Conservation (phyloP, 805 yeast genomes). For the Saturnispora kantuleensis region DNA sequence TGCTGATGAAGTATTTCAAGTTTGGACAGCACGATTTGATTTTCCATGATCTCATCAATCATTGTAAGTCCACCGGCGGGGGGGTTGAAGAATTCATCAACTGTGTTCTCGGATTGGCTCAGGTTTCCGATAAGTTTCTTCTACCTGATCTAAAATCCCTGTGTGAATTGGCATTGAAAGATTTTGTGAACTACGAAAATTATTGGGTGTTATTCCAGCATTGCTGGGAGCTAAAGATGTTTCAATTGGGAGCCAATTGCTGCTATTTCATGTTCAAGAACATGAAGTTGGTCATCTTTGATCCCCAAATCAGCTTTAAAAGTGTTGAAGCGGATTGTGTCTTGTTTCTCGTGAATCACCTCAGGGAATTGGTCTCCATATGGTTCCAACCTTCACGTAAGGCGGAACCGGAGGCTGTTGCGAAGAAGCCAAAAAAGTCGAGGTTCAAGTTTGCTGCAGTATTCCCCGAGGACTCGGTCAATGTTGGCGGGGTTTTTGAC, state of each 20-base stretch:
- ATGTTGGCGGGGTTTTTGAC: slow-evolving; percentile 18
- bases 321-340: slow-evolving; percentile 7
- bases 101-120: slow-evolving; percentile 46
- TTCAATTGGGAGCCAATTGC: slow-evolving; percentile 48
- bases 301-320: slow-evolving; percentile 22
- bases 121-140: slow-evolving; percentile 53
- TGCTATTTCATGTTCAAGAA: slow-evolving; percentile 61
- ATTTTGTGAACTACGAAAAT: slow-evolving; percentile 48
- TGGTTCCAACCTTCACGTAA: slow-evolving; percentile 5
- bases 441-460: neutral
- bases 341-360: neutral
- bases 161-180: slow-evolving; percentile 51
- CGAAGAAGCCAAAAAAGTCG: slow-evolving; percentile 26
- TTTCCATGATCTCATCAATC: slow-evolving; percentile 23
- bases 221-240: slow-evolving; percentile 42
- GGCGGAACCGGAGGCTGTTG: slow-evolving; percentile 12
- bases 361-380: slow-evolving; percentile 24
- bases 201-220: slow-evolving; percentile 46
- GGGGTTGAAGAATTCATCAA: slow-evolving; percentile 37
- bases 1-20: slow-evolving; percentile 45
- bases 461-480: slow-evolving; percentile 7
- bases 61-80: neutral
- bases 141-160: slow-evolving; percentile 48
- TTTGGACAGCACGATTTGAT: slow-evolving; percentile 39
- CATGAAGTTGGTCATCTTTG: slow-evolving; percentile 50